These are phyloP conservation scores for Eimeria acervulina DNA, from an alignment of 169 alveolate genomes.

Conservation along the genomic window DNA sequence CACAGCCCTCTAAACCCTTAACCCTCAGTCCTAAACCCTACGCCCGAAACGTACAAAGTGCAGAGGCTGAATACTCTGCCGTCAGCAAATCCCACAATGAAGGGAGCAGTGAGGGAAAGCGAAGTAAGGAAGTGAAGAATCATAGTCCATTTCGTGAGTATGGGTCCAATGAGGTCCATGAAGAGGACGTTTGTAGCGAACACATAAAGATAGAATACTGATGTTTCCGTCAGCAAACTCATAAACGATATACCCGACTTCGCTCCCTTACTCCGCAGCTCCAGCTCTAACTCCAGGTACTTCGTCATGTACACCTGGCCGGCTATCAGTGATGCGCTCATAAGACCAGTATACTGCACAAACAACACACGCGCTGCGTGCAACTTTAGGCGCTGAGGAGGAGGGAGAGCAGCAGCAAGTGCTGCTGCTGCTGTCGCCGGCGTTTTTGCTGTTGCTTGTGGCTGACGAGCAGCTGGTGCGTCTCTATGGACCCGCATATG, in stretches of 20 bases:
- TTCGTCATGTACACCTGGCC: conserved; percentile 18
- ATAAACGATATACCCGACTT: neutral
- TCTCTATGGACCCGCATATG: neutral
- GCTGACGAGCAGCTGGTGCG: neutral
- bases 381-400: too few species aligned
- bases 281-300: neutral
- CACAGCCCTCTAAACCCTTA: too few species aligned
- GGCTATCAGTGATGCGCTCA: conserved; percentile 18
- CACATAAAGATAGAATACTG: neutral
- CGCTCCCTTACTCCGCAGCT: neutral
- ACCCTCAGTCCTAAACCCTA: too few species aligned
- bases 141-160: conserved; percentile 44
- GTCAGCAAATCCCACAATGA: conserved; percentile 1
- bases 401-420: neutral
- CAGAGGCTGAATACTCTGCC: conserved; percentile 39
- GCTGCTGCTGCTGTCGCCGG: neutral
- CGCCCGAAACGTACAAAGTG: conserved; percentile 49
- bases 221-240: neutral
- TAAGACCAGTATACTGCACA: conserved; percentile 12
- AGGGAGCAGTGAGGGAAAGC: conserved; percentile 17
- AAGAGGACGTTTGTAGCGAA: conserved; percentile 35
- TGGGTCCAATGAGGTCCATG: conserved; percentile 34
- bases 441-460: neutral
- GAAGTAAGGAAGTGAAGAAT: neutral
- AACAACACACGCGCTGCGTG: too few species aligned